Base-by-base conservation (phyloP, 169 alveolate genomes). In the Plasmodium ovale region DNA sequence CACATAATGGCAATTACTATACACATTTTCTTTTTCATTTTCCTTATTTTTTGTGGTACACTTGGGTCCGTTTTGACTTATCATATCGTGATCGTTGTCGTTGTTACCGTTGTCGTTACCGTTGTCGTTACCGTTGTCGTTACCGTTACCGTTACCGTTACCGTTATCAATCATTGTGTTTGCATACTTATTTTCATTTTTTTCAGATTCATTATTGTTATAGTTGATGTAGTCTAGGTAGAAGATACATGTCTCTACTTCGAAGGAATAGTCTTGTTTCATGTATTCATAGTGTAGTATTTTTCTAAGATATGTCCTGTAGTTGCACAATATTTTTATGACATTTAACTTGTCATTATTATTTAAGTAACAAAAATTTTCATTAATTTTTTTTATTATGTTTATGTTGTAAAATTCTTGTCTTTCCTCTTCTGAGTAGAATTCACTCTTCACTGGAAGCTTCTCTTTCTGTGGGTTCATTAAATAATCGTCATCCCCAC, bases 191-290 rank as follows among this genome's bases (percentile, higher is more conserved):
- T 39, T n/a, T n/a, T n/a, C n/a, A n/a, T n/a, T n/a, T n/a, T n/a
- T n/a, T n/a, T 47, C 0, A n/a, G 64, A 25, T 59, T 27, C 27
- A n/a, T 27, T 21, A 4, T 35, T 31, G 37, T 35, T 25, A 21
- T 35, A 47, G 27, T 44, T 39, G 5, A 70, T 70, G 10, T 70
- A 10, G 3, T 70, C 84, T 9, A 70, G 14, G 37, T 70, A 70
- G 12, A 70, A 70, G 14, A 44, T 31, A 25, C 84, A 70, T 0
- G 84, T 70, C 25, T 70, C 84, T 33, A 70, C 49, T 35, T 70
- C 84, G 47, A 70, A 70, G 19, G 84, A 70, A 56, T 44, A 70
- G 0, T 70, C 84, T 10, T 42, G 64, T 35, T 49, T 70, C 64
- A 70, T 49, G 27, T 19, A 49, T 25, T 70, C 84, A 21, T 70